Evolutionary conservation across 371 early-diverging fungal species (phyloP).

Genomic region (Mortierella polycephala): DNA sequence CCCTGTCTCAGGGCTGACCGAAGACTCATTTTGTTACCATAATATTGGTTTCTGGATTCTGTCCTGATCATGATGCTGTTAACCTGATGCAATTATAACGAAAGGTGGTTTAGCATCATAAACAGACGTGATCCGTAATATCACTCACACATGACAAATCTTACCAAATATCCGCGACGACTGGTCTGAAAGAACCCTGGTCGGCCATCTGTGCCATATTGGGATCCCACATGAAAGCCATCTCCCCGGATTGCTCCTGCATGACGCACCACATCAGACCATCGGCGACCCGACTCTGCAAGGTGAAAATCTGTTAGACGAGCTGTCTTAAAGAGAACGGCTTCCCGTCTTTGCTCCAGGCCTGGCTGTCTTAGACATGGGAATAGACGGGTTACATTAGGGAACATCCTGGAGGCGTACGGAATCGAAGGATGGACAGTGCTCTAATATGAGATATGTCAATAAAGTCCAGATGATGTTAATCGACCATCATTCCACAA

Average conservation of each 20-base stretch:
- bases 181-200: slow-evolving; percentile 44
- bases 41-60: slow-evolving; percentile 11
- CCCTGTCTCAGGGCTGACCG: slow-evolving; percentile 33
- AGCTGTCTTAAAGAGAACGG: slow-evolving; percentile 30
- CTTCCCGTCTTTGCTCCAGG: slow-evolving; percentile 35
- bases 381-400: slow-evolving; percentile 21
- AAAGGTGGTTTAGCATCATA: neutral
- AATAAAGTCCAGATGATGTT: neutral
- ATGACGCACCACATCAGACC: slow-evolving; percentile 45
- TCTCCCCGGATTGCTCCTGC: slow-evolving; percentile 17
- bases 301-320: slow-evolving; percentile 31
- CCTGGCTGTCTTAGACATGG: slow-evolving; percentile 34
- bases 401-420: slow-evolving; percentile 41
- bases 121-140: neutral
- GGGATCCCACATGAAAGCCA: slow-evolving; percentile 15
- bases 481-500: neutral
- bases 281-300: slow-evolving; percentile 36
- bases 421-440: slow-evolving; percentile 35
- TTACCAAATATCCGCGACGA: slow-evolving; percentile 41
- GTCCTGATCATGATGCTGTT: slow-evolving; percentile 47
- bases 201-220: slow-evolving; percentile 29
- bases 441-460: slow-evolving; percentile 4
- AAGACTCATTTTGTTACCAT: slow-evolving; percentile 36
- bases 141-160: neutral
- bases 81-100: slow-evolving; percentile 5